Conservation (phyloP, 352 stramenopile genomes). For the Globisporangium mamillatum region DNA sequence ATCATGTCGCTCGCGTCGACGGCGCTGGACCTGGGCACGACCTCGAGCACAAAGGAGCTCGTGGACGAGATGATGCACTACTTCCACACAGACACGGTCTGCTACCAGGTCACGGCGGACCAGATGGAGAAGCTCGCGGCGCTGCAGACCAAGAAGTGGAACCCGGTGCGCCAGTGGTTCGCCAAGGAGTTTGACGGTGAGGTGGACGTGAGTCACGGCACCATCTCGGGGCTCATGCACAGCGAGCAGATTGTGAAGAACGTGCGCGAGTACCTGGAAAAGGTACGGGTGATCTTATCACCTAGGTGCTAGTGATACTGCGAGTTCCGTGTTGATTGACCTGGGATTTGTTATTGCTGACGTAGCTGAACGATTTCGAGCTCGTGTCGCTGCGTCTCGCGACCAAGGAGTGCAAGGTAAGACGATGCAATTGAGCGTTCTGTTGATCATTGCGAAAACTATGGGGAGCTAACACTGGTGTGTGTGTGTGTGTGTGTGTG, state of each 20-base stretch:
- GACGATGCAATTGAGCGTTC: neutral
- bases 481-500: neutral
- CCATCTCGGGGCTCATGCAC: slow-evolving; percentile 63
- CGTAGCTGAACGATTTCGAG: slow-evolving; percentile 69
- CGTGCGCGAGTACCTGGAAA: slow-evolving; percentile 56
- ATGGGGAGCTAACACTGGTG: neutral
- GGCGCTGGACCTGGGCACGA: slow-evolving; percentile 62
- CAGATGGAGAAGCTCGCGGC: slow-evolving; percentile 80
- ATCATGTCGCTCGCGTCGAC: slow-evolving; percentile 87
- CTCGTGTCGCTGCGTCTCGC: slow-evolving; percentile 68
- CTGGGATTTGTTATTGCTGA: slow-evolving; percentile 3
- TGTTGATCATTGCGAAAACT: neutral
- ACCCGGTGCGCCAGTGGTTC: slow-evolving; percentile 83
- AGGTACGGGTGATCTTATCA: slow-evolving; percentile 24
- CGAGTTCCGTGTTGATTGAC: slow-evolving; percentile 4
- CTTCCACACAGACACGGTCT: slow-evolving; percentile 87
- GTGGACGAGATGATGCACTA: slow-evolving; percentile 86
- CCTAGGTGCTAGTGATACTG: neutral
- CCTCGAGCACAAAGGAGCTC: slow-evolving; percentile 50
- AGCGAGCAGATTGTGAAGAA: slow-evolving; percentile 58
- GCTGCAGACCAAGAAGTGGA: slow-evolving; percentile 86
- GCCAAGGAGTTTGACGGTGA: slow-evolving; percentile 65
- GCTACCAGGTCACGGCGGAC: slow-evolving; percentile 79
- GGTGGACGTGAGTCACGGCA: slow-evolving; percentile 80
- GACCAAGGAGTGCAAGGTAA: slow-evolving; percentile 86